Evolutionary conservation across 2,329 filamentous ascomycete species (phyloP), one percentile per base, ranked within the genome.

Genomic region (Ceratocystis papillata): DNA sequence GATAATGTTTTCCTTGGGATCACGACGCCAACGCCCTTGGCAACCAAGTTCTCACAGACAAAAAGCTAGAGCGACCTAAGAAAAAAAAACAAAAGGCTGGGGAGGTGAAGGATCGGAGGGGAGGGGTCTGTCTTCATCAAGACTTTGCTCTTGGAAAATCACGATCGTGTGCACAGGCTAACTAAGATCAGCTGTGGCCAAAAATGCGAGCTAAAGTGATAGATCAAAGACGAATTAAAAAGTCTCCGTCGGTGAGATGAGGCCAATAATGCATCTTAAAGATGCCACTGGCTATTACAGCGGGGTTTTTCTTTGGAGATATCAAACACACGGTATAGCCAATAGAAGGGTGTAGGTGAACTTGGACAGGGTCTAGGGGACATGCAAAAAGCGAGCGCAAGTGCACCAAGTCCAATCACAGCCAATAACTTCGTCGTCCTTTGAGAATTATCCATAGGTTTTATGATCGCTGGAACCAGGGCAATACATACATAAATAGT

Each of bases 1-100:
- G 55, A 59, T 59, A 59, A 59, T 59, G n/a, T 59, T 41, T 41
- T 59, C 25, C 55, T 59, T 17, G 33, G 55, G n/a, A 59, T 59
- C 55, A 59, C 55, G 33, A 37, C 25, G 55, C 28, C 28, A 59
- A 59, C 15, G 55, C 28, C 28, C 55, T 59, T 59, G 17, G 55
- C 55, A 59, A 59, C 55, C 28, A 25, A 20, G 22, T 25, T 25
- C 48, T 53, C 48, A 25, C 48, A 59, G 55, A 59, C 25, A 59
- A 30, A 59, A 22, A 30, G 28, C 12, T 25, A 59, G 55, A 59
- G 17, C 28, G 33, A 17, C 50, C 22, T 25, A 28, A 55, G 45
- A 48, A 53, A 30, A 57, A 59, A 59, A 33, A 59, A 37, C 3
- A 59, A 37, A 59, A 59, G 55, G 55, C 55, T 59, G 55, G 55